Percentiles rank a stretch among this genome's conserved stretches.
phyloP scores from a whole-genome alignment of 208 protist genomes.

The Leishmania lainsoni region DNA sequence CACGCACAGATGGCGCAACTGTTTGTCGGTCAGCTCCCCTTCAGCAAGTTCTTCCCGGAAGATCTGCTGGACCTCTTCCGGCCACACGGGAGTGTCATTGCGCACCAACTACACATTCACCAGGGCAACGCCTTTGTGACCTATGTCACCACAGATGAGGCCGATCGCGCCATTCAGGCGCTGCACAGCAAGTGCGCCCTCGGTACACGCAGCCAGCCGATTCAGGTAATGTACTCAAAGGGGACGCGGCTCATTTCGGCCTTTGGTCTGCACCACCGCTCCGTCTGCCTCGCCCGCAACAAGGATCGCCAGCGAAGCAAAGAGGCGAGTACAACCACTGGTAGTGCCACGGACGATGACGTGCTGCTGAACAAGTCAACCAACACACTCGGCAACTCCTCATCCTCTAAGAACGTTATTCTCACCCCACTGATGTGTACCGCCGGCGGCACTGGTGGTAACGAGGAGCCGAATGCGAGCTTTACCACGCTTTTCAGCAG shows the following conservation, averaged over 20 bases:
- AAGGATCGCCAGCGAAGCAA: conserved; percentile 20
- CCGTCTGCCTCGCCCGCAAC: conserved; percentile 26
- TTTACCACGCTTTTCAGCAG: conserved; percentile 19
- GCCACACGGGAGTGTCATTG: conserved; percentile 42
- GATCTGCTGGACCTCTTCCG: conserved; percentile 45
- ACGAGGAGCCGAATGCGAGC: conserved; percentile 11
- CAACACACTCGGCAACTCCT: conserved; percentile 3
- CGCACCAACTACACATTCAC: conserved; percentile 42
- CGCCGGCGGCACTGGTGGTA: background rate
- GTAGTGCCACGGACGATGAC: background rate
- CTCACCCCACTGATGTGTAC: conserved; percentile 10
- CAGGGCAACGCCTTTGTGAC: conserved; percentile 71
- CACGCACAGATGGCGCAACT: conserved; percentile 32
- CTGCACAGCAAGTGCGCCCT: conserved; percentile 68
- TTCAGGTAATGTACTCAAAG: conserved; percentile 79
- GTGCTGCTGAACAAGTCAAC: background rate
- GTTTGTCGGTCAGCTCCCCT: conserved; percentile 49
- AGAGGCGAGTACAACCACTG: background rate
- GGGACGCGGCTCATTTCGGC: conserved; percentile 56
- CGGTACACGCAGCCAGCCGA: conserved; percentile 54
- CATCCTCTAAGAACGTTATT: background rate
- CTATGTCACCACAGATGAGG: conserved; percentile 63
- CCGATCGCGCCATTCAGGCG: conserved; percentile 66
- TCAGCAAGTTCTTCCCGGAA: conserved; percentile 53
- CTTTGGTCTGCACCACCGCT: conserved; percentile 62